Conservation (phyloP, 2,329 filamentous ascomycete species). For the Falciphora oryzae region DNA sequence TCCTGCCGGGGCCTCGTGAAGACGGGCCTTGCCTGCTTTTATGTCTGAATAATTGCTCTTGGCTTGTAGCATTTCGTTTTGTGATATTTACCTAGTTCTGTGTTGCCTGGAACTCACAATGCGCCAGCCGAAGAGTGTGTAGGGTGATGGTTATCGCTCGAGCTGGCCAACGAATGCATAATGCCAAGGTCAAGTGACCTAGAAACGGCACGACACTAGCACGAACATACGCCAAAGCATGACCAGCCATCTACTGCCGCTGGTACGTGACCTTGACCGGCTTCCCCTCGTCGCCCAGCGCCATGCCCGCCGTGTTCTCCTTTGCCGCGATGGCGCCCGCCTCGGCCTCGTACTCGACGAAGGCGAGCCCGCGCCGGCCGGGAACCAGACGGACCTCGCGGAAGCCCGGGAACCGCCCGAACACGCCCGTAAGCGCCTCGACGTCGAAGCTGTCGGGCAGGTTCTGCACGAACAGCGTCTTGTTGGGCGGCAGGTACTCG, state of each 20-base stretch:
- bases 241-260: constrained; percentile 54
- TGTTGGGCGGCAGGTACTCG: constrained; percentile 96
- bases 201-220: no score
- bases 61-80: no score
- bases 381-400: constrained; percentile 87
- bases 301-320: constrained; percentile 84
- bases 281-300: constrained; percentile 59
- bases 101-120: background rate
- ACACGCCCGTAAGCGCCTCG: constrained; percentile 73
- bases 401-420: constrained; percentile 88
- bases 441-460: constrained; percentile 81
- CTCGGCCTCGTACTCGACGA: constrained; percentile 93
- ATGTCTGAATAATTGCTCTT: no score
- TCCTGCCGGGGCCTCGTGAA: no score
- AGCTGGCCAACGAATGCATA: no score
- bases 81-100: background rate
- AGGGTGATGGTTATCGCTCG: no score
- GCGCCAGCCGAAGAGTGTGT: no score
- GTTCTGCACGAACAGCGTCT: constrained; percentile 91
- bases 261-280: constrained; percentile 95
- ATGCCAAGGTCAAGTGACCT: no score
- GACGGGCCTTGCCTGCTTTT: no score
- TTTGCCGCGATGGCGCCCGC: constrained; percentile 86
- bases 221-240: no score
- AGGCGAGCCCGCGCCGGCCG: constrained; percentile 80